phyloP scores from a whole-genome alignment of 2,329 filamentous ascomycete species.

The Aureobasidium sp. region DNA sequence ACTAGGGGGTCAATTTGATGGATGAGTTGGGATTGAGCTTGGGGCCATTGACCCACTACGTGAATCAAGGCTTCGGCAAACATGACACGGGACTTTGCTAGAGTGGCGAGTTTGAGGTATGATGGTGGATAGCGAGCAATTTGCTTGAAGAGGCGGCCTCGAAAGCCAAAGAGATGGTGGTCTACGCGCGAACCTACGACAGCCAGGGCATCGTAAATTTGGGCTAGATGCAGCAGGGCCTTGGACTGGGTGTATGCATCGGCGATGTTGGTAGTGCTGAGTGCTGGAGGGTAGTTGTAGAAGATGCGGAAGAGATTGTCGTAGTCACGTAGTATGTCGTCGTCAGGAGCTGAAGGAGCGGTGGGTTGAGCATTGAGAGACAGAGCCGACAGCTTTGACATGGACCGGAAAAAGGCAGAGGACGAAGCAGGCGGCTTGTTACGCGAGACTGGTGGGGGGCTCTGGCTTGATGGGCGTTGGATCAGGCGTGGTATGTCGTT shows the following conservation, averaged over 20 bases:
- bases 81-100: conserved; percentile 71
- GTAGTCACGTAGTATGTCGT: conserved; percentile 82
- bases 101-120: conserved; percentile 82
- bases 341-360: conserved; percentile 46
- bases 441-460: conserved; percentile 47
- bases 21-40: conserved; percentile 69
- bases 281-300: conserved; percentile 79
- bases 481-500: conserved; percentile 83
- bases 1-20: conserved; percentile 66
- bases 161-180: conserved; percentile 88
- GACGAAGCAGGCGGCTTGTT: conserved; percentile 59
- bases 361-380: conserved; percentile 40
- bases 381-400: conserved; percentile 66
- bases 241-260: conserved; percentile 93
- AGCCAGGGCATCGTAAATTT: conserved; percentile 84
- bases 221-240: conserved; percentile 76
- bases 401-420: conserved; percentile 74
- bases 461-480: conserved; percentile 42
- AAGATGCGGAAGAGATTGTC: conserved; percentile 94
- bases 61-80: conserved; percentile 79
- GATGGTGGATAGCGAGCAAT: conserved; percentile 93
- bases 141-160: conserved; percentile 86
- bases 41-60: conserved; percentile 89
- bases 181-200: conserved; percentile 87
- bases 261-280: conserved; percentile 83